Evolutionary conservation across 768 basidiomycete genomes (phyloP).

Genomic region (Naganishia kalamii): DNA sequence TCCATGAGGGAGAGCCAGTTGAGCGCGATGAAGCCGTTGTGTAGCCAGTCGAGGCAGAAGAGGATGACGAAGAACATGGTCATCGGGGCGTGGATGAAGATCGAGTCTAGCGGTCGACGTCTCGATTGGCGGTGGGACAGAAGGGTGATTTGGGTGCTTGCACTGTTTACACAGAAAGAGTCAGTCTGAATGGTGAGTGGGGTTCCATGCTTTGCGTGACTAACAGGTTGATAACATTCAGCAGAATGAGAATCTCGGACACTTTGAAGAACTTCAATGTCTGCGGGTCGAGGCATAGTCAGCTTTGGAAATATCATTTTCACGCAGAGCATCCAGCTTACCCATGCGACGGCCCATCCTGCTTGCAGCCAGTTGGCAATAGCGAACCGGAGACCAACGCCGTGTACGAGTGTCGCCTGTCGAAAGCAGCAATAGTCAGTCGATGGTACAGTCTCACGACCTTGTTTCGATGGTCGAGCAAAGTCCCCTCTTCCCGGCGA

Average conservation of each 20-base stretch:
- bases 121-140: constrained; percentile 56
- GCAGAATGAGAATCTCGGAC: constrained; percentile 65
- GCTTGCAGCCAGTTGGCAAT: constrained; percentile 75
- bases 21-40: constrained; percentile 63
- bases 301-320: background rate
- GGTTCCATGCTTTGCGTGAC: constrained; percentile 8
- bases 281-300: constrained; percentile 42
- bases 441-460: background rate
- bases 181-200: background rate
- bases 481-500: too few relatives aligned
- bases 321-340: background rate
- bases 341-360: constrained; percentile 68
- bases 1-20: constrained; percentile 59
- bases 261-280: constrained; percentile 69
- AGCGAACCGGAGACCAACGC: constrained; percentile 71
- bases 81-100: constrained; percentile 81
- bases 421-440: background rate
- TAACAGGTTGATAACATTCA: constrained; percentile 61
- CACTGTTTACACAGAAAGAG: constrained; percentile 22
- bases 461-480: background rate
- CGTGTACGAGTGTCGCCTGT: constrained; percentile 64
- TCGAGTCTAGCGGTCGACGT: constrained; percentile 61
- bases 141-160: constrained; percentile 73
- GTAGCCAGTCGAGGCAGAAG: constrained; percentile 57
- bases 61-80: constrained; percentile 53